Conservation (phyloP, 2,329 filamentous ascomycete species). For the Aureobasidium sp. region DNA sequence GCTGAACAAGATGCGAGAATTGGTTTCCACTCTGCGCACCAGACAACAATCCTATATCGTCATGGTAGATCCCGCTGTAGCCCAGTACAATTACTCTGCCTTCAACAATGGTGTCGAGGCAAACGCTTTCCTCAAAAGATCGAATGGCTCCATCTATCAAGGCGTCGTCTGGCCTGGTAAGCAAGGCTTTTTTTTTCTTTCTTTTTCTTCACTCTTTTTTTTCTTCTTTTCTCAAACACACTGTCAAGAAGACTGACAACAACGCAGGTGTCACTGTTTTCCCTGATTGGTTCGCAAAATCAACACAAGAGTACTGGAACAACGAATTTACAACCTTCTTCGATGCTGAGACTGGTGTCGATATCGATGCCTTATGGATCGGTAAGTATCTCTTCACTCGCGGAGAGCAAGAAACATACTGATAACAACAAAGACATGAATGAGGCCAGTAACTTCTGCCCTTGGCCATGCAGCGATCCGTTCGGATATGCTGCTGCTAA, state of each 20-base stretch:
- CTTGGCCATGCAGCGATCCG: conserved; percentile 35
- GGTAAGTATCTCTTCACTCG: conserved; percentile 22
- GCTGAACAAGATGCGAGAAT: conserved; percentile 53
- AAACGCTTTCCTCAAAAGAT: conserved; percentile 46
- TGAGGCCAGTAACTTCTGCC: conserved; percentile 50
- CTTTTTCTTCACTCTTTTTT: too few species aligned
- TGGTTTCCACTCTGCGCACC: conserved; percentile 52
- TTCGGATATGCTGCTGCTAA: conserved; percentile 32
- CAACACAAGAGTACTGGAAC: conserved; percentile 62
- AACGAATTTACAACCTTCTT: conserved; percentile 62
- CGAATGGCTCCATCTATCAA: conserved; percentile 49
- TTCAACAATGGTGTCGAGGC: conserved; percentile 56
- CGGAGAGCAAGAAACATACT: neutral
- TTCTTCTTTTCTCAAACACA: too few species aligned
- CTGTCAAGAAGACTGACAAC: neutral
- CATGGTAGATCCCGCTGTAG: conserved; percentile 68
- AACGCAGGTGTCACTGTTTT: conserved; percentile 25
- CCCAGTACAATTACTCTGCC: conserved; percentile 42
- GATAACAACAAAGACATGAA: conserved; percentile 54
- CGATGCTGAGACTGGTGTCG: conserved; percentile 54
- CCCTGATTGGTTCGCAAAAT: conserved; percentile 64
- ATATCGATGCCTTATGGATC: conserved; percentile 67
- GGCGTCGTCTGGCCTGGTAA: conserved; percentile 70
- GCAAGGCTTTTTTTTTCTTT: too few species aligned
- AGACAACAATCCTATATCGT: conserved; percentile 38